Percentiles rank a stretch among this genome's conserved stretches.
Evolutionary conservation across 1,284 basidiomycete species (phyloP).

Genomic region (Ustilago cynodontis): DNA sequence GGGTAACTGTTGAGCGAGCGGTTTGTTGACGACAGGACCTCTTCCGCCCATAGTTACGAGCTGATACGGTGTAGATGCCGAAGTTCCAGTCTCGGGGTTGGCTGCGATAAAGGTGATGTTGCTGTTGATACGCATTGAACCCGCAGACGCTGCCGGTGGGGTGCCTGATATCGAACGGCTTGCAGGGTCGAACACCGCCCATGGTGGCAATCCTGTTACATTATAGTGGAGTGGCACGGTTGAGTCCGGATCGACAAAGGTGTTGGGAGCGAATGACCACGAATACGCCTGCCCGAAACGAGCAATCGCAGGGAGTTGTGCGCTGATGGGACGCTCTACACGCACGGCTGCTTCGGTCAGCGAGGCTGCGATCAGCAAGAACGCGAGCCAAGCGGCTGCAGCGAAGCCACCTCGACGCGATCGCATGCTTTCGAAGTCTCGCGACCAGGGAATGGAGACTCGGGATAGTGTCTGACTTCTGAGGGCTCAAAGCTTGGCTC

Average conservation of each 20-base stretch:
- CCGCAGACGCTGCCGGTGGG: conserved; percentile 32
- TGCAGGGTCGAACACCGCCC: conserved; percentile 58
- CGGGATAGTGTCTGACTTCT: too few species aligned
- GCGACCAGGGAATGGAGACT: background rate
- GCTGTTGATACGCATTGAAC: conserved; percentile 5
- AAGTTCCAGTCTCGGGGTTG: conserved; percentile 31
- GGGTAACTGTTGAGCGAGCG: conserved; percentile 62
- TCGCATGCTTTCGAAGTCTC: background rate
- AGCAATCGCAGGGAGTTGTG: conserved; percentile 60
- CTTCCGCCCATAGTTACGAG: conserved; percentile 55
- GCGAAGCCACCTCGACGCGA: background rate
- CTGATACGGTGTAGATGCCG: conserved; percentile 37
- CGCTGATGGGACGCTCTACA: conserved; percentile 42
- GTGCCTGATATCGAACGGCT: conserved; percentile 54
- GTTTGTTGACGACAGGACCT: conserved; percentile 57
- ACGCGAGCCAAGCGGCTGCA: conserved; percentile 10
- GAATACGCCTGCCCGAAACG: conserved; percentile 54
- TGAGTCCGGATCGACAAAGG: conserved; percentile 45
- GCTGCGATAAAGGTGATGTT: conserved; percentile 25
- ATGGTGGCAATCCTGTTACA: conserved; percentile 52
- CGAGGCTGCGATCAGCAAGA: conserved; percentile 4
- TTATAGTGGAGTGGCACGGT: conserved; percentile 40
- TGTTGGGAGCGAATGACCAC: conserved; percentile 59
- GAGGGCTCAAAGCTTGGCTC: too few species aligned
- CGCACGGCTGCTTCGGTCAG: conserved; percentile 25